These are phyloP conservation scores for Dalbergia oliveri DNA, from an alignment of 306 rosid species.

Conservation along the genomic window DNA sequence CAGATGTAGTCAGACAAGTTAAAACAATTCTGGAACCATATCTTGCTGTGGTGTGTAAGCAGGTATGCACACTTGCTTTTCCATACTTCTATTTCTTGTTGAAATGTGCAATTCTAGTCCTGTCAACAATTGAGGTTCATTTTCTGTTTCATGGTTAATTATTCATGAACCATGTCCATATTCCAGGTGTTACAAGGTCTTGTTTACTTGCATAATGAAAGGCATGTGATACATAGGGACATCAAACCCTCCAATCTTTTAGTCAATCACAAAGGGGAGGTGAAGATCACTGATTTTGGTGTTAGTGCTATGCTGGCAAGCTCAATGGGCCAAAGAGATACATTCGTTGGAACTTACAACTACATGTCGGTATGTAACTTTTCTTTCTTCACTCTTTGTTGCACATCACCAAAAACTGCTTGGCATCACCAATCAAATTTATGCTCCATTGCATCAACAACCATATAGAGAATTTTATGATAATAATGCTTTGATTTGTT, in stretches of 20 bases:
- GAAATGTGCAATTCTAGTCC: constrained; percentile 32
- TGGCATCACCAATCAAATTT: constrained; percentile 6
- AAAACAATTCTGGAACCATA: constrained; percentile 97
- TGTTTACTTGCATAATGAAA: constrained; percentile 91
- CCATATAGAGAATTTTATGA: constrained; percentile 19
- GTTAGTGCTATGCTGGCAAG: constrained; percentile 97
- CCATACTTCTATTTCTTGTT: constrained; percentile 28
- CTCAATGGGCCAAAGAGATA: constrained; percentile 97
- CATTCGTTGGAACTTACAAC: constrained; percentile 97
- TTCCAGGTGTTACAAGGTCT: constrained; percentile 94
- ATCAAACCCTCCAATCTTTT: constrained; percentile 96
- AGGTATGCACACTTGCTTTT: constrained; percentile 56
- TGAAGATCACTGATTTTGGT: constrained; percentile 98
- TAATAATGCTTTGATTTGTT: constrained; percentile 36
- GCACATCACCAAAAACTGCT: constrained; percentile 29
- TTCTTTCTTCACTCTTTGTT: constrained; percentile 16
- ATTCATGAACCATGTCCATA: constrained; percentile 30
- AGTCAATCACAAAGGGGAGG: constrained; percentile 96
- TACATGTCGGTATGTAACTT: constrained; percentile 96
- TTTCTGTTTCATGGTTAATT: constrained; percentile 31
- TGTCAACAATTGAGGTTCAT: constrained; percentile 10
- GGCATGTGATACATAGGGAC: constrained; percentile 97
- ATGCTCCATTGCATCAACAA: constrained; percentile 10
- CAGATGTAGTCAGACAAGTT: constrained; percentile 84
- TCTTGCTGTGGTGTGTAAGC: constrained; percentile 97